phyloP scores from a whole-genome alignment of 78 protist genomes.

The Dictyostelium capitatum region DNA sequence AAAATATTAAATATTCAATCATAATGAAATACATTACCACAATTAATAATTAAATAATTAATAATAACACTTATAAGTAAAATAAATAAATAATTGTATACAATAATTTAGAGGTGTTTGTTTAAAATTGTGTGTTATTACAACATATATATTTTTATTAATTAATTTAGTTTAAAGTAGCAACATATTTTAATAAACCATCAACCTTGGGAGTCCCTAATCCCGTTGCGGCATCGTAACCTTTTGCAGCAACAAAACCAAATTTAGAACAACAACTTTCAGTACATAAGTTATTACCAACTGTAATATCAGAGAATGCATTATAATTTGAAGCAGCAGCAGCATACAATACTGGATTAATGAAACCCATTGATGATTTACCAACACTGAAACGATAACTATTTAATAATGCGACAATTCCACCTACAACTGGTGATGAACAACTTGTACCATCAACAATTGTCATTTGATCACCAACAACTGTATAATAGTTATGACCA shows the following conservation, averaged over 20 bases:
- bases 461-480: background rate
- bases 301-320: slow-evolving; percentile 52
- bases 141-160: no score
- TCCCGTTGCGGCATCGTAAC: slow-evolving; percentile 74
- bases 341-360: slow-evolving; percentile 66
- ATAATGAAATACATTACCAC: no score
- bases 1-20: no score
- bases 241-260: slow-evolving; percentile 74
- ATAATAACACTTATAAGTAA: no score
- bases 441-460: slow-evolving; percentile 72
- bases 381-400: slow-evolving; percentile 26
- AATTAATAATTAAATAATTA: no score
- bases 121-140: no score
- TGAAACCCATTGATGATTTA: slow-evolving; percentile 66
- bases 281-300: slow-evolving; percentile 64
- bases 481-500: slow-evolving; percentile 65
- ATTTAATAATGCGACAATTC: slow-evolving; percentile 74
- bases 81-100: no score
- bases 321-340: background rate
- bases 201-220: slow-evolving; percentile 43
- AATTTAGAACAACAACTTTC: slow-evolving; percentile 39
- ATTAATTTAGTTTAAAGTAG: slow-evolving; percentile 1
- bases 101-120: no score
- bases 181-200: slow-evolving; percentile 10
- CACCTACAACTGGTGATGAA: slow-evolving; percentile 78